phyloP scores from a whole-genome alignment of 768 basidiomycete genomes.

The Pleurotus salmoneostramineus region DNA sequence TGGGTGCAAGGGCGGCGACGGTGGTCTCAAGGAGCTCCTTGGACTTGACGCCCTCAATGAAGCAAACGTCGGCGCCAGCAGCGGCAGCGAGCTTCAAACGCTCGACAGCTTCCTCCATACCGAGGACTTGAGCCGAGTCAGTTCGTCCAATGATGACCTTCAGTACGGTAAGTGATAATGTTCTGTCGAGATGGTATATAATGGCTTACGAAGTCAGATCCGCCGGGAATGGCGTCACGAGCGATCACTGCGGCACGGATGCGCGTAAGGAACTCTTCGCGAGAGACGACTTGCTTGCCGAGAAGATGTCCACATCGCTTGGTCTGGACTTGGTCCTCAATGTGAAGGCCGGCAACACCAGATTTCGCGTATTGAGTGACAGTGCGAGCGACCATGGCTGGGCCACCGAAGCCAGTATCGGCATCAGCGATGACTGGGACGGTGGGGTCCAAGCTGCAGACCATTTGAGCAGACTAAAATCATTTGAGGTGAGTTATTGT shows the following conservation, averaged over 20 bases:
- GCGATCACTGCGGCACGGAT: constrained; percentile 50
- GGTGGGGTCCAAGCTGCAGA: constrained; percentile 41
- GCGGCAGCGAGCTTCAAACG: constrained; percentile 42
- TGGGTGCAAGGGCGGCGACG: constrained; percentile 34
- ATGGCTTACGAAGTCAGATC: constrained; percentile 15
- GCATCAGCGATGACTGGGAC: constrained; percentile 53
- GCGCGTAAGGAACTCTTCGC: constrained; percentile 45
- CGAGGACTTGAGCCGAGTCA: constrained; percentile 45
- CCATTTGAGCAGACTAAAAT: constrained; percentile 40
- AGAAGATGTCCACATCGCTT: constrained; percentile 54
- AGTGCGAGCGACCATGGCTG: constrained; percentile 52
- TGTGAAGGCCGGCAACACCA: constrained; percentile 50
- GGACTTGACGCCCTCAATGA: constrained; percentile 47
- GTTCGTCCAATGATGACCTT: constrained; percentile 48
- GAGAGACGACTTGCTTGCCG: constrained; percentile 49
- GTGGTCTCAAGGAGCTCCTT: constrained; percentile 38
- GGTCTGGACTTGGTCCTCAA: constrained; percentile 53
- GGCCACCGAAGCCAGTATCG: constrained; percentile 54
- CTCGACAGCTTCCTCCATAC: constrained; percentile 47
- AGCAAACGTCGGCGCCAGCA: constrained; percentile 44
- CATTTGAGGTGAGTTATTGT: constrained; percentile 3
- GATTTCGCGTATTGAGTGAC: constrained; percentile 45
- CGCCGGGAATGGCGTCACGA: constrained; percentile 37
- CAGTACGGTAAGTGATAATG: background rate
- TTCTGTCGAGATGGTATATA: constrained; percentile 17